Base-by-base conservation (phyloP, 495 filamentous ascomycete genomes). In the Penicillium psychrofluorescens region DNA sequence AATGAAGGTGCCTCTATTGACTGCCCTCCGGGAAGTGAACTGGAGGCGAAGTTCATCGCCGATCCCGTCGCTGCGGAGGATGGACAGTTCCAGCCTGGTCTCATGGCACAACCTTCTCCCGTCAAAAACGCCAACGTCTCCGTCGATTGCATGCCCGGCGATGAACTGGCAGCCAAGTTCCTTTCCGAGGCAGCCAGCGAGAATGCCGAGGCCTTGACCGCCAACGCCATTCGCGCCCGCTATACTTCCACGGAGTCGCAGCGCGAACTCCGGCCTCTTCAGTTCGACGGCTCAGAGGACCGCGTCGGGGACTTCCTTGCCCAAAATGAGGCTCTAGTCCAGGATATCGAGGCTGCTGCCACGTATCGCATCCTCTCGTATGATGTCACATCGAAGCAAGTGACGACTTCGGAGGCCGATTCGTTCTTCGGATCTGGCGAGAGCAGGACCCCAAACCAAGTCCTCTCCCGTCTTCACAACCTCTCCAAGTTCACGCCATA, bases 311-410 rank as follows among this genome's bases (percentile, higher is more conserved):
- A 56, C 29, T 41, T 53, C 36, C 38, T 47, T 33, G 32, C 41
- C 22, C 37, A 42, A 6, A 37, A 16, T 27, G 31, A 50, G 2
- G 36, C 37, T 11, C 36, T 22, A 11, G 33, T 22, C 8, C 11
- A 35, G 8, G 38, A 28, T 8, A 15, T 28, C 7, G 11, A 11
- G 9, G 9, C 66, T 15, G 67, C 72, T 13, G 70, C 70, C 1
- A 37, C 75, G 4, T 90, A 88, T 66, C 86, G 81, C 44, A 74
- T 92, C 31, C 68, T 92, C 9, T 85, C 79, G 11, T 88, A 84
- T 54, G 84, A 92, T 52, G 67, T 79, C 11, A 70, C 69, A n/a
- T 81, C 71, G 43, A 71, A 82, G 22, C 61, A 70, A 38, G 63
- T 90, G 28, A 74, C 71, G 11, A 69, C 69, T 11, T 78, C 82